These are phyloP conservation scores for Colletotrichum eleusines DNA, from an alignment of 2,329 filamentous ascomycete species.

Conservation along the genomic window DNA sequence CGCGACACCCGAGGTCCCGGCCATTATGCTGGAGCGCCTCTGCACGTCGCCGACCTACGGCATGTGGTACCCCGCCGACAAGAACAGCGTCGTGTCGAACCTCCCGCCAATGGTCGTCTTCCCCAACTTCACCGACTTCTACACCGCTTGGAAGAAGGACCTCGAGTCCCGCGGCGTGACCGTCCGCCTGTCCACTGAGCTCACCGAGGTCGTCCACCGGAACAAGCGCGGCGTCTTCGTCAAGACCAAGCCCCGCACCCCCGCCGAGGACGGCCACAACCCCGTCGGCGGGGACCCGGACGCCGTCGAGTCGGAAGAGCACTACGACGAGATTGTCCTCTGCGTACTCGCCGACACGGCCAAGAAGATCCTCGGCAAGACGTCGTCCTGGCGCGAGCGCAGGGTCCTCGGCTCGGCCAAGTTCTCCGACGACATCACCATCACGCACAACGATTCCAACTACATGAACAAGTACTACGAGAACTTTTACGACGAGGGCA, in stretches of 20 bases:
- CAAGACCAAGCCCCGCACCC: slow-evolving; percentile 56
- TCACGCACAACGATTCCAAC: slow-evolving; percentile 72
- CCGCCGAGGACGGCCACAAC: slow-evolving; percentile 48
- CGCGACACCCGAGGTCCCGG: slow-evolving; percentile 75
- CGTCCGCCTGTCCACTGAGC: slow-evolving; percentile 66
- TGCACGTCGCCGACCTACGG: slow-evolving; percentile 65
- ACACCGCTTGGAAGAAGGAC: slow-evolving; percentile 67
- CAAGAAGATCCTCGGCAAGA: slow-evolving; percentile 67
- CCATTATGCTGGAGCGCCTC: slow-evolving; percentile 70
- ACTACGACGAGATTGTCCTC: slow-evolving; percentile 73
- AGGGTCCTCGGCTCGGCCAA: slow-evolving; percentile 75
- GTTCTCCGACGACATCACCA: slow-evolving; percentile 74
- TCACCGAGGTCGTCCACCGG: slow-evolving; percentile 63
- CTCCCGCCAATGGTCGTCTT: slow-evolving; percentile 73
- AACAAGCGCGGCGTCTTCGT: slow-evolving; percentile 65
- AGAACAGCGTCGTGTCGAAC: slow-evolving; percentile 62
- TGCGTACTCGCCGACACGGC: slow-evolving; percentile 72
- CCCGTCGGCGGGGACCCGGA: slow-evolving; percentile 55
- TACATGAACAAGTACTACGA: slow-evolving; percentile 77
- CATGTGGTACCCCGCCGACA: slow-evolving; percentile 66
- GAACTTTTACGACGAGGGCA: slow-evolving; percentile 63
- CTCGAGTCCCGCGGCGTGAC: slow-evolving; percentile 65
- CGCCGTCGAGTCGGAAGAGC: slow-evolving; percentile 66
- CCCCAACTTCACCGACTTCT: slow-evolving; percentile 69
- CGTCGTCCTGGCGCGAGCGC: slow-evolving; percentile 68